These are phyloP conservation scores for Daldinia sp. DNA, from an alignment of 2,329 filamentous ascomycete genomes.

Conservation along the genomic window DNA sequence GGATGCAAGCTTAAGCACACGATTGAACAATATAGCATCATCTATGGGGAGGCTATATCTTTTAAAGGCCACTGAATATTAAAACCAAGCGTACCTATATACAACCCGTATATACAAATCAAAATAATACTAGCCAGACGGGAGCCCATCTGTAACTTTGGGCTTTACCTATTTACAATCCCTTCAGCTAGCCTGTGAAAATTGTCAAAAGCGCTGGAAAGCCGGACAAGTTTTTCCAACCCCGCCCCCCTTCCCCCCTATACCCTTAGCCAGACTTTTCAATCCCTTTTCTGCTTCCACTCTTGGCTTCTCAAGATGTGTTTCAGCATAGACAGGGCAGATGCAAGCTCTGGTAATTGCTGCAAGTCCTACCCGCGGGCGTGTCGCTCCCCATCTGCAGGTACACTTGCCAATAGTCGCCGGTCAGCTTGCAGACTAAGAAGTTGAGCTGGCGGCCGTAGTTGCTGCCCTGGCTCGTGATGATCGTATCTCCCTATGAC, in stretches of 20 bases:
- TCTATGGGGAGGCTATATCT: neutral
- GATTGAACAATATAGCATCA: neutral
- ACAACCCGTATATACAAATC: conserved; percentile 4
- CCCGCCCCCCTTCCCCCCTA: neutral
- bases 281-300: neutral
- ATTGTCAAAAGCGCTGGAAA: neutral
- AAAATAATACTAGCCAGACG: neutral
- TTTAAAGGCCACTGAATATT: neutral
- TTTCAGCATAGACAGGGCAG: conserved; percentile 63
- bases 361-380: conserved; percentile 63
- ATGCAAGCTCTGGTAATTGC: conserved; percentile 67
- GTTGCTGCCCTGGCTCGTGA: conserved; percentile 44
- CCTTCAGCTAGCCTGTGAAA: neutral
- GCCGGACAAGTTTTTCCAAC: neutral
- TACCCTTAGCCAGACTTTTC: neutral
- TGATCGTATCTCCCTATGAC: conserved; percentile 49
- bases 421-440: conserved; percentile 60
- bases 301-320: neutral
- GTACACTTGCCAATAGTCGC: conserved; percentile 63
- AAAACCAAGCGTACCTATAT: conserved; percentile 11
- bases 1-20: neutral
- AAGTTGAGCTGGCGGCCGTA: conserved; percentile 61
- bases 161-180: neutral
- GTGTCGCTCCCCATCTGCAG: conserved; percentile 65
- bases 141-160: neutral